Conservation (phyloP, 2,329 filamentous ascomycete species). For the Pseudomassariella vexata region DNA sequence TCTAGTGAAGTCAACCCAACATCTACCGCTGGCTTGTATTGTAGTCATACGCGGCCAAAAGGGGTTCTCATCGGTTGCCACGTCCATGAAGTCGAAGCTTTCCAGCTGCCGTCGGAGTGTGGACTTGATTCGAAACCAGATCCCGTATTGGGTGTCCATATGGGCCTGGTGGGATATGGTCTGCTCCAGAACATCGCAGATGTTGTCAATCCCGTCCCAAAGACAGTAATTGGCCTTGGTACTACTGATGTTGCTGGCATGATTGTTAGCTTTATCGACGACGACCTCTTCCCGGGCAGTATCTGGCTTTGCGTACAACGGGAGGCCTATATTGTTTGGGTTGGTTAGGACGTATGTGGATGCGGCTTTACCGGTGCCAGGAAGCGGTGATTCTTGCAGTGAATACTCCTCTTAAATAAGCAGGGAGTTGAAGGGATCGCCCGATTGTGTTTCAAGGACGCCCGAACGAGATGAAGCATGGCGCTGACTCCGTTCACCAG, state of each 20-base stretch:
- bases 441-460: conserved; percentile 13
- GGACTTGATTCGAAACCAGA: conserved; percentile 7
- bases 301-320: not conserved
- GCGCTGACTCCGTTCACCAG: conserved; percentile 25
- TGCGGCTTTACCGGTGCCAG: not conserved
- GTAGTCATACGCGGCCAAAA: conserved; percentile 12
- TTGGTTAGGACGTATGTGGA: not conserved
- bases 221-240: conserved; percentile 10
- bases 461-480: conserved; percentile 24
- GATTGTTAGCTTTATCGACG: too few relatives aligned
- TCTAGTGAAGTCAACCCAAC: conserved; percentile 25
- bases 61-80: conserved; percentile 14
- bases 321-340: not conserved
- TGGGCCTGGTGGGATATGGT: conserved; percentile 16
- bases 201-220: conserved; percentile 15
- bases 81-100: conserved; percentile 24
- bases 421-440: conserved; percentile 6
- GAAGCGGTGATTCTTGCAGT: not conserved
- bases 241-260: too few relatives aligned
- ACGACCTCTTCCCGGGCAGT: not conserved
- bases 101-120: conserved; percentile 15
- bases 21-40: conserved; percentile 10
- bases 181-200: conserved; percentile 16
- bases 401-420: conserved; percentile 11
- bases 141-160: conserved; percentile 7